phyloP scores from a whole-genome alignment of 2,329 filamentous ascomycete species.

The Sporothrix brunneoviolacea region DNA sequence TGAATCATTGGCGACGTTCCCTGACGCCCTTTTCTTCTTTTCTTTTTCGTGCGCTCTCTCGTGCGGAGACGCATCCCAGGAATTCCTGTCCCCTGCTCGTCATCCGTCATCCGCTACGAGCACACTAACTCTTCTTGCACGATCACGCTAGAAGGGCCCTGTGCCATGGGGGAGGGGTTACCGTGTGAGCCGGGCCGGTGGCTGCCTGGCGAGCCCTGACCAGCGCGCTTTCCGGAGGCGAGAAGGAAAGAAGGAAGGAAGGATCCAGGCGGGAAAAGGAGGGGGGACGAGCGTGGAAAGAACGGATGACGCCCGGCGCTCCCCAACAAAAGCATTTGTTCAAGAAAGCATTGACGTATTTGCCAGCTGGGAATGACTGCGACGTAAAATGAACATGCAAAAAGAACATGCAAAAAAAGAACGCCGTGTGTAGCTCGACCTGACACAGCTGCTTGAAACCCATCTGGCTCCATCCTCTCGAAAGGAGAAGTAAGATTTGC shows the following conservation, averaged over 20 bases:
- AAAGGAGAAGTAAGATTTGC: slow-evolving; percentile 8
- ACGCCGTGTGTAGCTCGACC: slow-evolving; percentile 4
- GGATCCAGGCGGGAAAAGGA: too few relatives aligned
- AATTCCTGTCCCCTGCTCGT: neutral
- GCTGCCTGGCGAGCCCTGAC: neutral
- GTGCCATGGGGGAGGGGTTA: neutral
- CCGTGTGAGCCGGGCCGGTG: slow-evolving; percentile 3
- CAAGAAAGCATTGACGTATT: too few relatives aligned
- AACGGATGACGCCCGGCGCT: too few relatives aligned
- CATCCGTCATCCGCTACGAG: slow-evolving; percentile 1
- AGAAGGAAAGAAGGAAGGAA: neutral
- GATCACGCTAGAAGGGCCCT: slow-evolving; percentile 4
- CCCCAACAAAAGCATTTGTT: too few relatives aligned
- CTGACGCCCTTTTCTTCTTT: neutral
- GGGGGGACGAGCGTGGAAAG: too few relatives aligned
- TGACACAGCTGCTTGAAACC: slow-evolving; percentile 11
- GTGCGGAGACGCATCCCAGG: neutral
- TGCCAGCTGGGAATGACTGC: too few relatives aligned
- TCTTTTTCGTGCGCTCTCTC: neutral
- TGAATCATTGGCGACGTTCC: neutral
- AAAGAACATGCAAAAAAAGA: neutral
- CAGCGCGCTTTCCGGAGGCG: too few relatives aligned
- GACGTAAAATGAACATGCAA: too few relatives aligned
- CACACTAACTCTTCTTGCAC: slow-evolving; percentile 9
- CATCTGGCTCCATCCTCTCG: neutral